A percentile compares a stretch with the other conserved stretches of the same genome.
Conservation (phyloP, 257 asterid species). For the Solanum sejunctum region DNA sequence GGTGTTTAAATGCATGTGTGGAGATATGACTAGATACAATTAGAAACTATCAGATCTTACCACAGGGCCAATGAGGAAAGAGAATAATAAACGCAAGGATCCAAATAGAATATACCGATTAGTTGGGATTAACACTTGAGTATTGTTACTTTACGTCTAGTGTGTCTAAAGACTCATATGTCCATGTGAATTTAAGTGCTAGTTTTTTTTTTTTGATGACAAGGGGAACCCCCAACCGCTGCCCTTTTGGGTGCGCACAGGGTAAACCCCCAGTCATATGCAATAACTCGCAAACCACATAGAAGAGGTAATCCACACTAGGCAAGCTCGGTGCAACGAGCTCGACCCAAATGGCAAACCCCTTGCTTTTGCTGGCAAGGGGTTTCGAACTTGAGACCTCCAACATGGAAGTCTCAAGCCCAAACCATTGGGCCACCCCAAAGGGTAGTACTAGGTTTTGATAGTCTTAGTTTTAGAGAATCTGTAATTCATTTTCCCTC, state of each 20-base stretch:
- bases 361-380: too few relatives aligned
- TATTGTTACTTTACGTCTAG: background rate
- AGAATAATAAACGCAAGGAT: background rate
- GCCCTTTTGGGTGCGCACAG: too few relatives aligned
- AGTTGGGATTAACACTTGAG: background rate
- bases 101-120: background rate
- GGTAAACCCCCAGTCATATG: too few relatives aligned
- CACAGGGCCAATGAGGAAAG: background rate
- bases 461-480: background rate
- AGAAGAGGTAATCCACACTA: too few relatives aligned
- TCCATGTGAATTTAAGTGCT: background rate
- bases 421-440: too few relatives aligned
- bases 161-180: background rate
- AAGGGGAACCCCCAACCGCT: too few relatives aligned
- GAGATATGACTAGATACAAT: background rate
- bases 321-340: too few relatives aligned
- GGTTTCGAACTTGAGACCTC: too few relatives aligned
- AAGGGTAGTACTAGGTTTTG: background rate
- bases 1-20: background rate
- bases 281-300: too few relatives aligned
- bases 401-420: too few relatives aligned
- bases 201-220: background rate
- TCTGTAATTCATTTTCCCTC: background rate
- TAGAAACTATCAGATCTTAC: background rate
- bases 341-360: too few relatives aligned